Conservation (phyloP, 805 yeast species). For the Candida methanosorbosa region DNA sequence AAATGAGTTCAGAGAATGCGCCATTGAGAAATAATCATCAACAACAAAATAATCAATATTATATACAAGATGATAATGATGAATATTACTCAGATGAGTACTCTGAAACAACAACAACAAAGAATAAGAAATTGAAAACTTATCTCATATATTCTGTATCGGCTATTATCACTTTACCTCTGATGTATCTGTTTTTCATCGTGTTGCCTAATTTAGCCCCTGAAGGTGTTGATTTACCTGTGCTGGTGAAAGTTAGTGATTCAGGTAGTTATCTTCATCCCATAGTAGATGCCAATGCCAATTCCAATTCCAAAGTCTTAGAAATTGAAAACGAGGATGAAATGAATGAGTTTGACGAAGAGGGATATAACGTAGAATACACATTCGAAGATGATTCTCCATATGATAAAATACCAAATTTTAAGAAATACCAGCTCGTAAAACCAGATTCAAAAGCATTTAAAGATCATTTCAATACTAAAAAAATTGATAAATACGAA, state of each 20-base stretch:
- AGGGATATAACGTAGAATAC: too few relatives aligned
- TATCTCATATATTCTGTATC: too few relatives aligned
- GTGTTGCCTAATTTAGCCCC: constrained; percentile 25
- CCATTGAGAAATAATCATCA: too few relatives aligned
- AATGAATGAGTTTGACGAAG: constrained; percentile 10
- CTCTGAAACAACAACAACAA: too few relatives aligned
- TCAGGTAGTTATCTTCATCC: constrained; percentile 22
- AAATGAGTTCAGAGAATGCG: too few relatives aligned
- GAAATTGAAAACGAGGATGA: constrained; percentile 12
- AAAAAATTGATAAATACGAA: constrained; percentile 5
- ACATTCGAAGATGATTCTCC: constrained; percentile 4
- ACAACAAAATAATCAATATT: too few relatives aligned
- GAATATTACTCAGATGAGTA: too few relatives aligned
- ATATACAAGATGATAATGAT: too few relatives aligned
- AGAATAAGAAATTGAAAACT: too few relatives aligned
- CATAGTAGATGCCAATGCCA: constrained; percentile 9
- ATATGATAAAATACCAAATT: constrained; percentile 17
- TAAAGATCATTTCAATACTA: constrained; percentile 12
- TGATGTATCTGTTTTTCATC: constrained; percentile 18
- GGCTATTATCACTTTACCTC: constrained; percentile 10
- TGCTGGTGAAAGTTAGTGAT: constrained; percentile 13
- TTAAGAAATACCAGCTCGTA: constrained; percentile 12
- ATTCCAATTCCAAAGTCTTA: neutral
- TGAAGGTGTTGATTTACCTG: constrained; percentile 18
- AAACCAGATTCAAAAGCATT: constrained; percentile 9